A percentile compares a stretch with the other conserved stretches of the same genome.
phyloP scores from a whole-genome alignment of 257 asterid species.

The Capsicum chinense region DNA sequence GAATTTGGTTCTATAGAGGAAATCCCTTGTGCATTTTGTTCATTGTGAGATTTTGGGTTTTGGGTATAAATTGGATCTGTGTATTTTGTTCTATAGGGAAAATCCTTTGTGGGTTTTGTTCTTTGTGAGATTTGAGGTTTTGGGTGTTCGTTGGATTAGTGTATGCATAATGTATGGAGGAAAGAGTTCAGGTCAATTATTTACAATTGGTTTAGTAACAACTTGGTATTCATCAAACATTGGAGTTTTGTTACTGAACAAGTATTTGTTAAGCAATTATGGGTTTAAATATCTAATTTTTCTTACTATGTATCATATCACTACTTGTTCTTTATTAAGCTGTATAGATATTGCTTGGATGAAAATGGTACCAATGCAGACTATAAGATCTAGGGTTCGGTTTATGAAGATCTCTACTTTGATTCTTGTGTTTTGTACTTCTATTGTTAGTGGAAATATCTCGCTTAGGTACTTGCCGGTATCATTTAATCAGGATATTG shows the following conservation, averaged over 20 bases:
- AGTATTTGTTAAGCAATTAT: too few species aligned
- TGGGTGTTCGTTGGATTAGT: not conserved
- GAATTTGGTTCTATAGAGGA: too few species aligned
- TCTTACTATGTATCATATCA: too few species aligned
- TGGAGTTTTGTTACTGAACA: too few species aligned
- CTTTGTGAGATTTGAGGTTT: not conserved
- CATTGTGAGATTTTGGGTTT: not conserved
- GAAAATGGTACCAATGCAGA: slow-evolving; percentile 80
- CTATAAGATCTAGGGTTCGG: slow-evolving; percentile 84
- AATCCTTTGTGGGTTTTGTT: slow-evolving; percentile 16
- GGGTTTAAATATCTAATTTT: too few species aligned
- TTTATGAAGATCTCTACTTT: slow-evolving; percentile 81
- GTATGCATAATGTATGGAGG: slow-evolving; percentile 28
- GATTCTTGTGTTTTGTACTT: slow-evolving; percentile 71
- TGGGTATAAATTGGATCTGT: too few species aligned
- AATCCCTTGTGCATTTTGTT: not conserved
- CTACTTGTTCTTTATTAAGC: too few species aligned
- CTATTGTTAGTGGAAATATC: slow-evolving; percentile 86
- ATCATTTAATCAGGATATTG: slow-evolving; percentile 86
- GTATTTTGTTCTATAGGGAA: not conserved
- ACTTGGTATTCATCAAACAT: too few species aligned
- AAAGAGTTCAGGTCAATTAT: slow-evolving; percentile 66
- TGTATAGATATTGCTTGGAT: too few species aligned
- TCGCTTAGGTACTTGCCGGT: slow-evolving; percentile 84
- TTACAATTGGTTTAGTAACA: slow-evolving; percentile 18